These are phyloP conservation scores for Suaeda aralocaspica DNA, from an alignment of 148 eudicot genomes.

Conservation along the genomic window DNA sequence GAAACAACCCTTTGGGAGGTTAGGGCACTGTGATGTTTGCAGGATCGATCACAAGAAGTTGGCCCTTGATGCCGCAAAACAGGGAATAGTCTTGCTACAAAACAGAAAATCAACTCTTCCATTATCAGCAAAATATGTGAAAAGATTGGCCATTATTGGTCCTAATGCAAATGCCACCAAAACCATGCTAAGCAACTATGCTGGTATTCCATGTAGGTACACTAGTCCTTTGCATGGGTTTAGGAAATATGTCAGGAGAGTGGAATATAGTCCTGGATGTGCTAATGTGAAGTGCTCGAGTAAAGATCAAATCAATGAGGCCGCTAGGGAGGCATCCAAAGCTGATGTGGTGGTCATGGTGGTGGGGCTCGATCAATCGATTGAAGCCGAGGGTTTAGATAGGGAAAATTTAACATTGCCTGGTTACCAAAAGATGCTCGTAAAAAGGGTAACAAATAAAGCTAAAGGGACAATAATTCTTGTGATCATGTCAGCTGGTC, in stretches of 20 bases:
- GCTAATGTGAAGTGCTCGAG: conserved; percentile 19
- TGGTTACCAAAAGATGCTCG: conserved; percentile 34
- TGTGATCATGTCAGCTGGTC: conserved; percentile 41
- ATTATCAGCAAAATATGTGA: conserved; percentile 19
- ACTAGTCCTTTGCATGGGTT: conserved; percentile 39
- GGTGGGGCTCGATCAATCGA: conserved; percentile 37
- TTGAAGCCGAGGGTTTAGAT: conserved; percentile 35
- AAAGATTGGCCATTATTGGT: conserved; percentile 32
- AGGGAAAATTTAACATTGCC: conserved; percentile 34
- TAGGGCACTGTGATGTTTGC: conserved; percentile 35
- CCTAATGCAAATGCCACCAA: conserved; percentile 38
- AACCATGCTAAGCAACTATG: conserved; percentile 42
- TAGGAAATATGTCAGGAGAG: conserved; percentile 16
- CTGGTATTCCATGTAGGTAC: conserved; percentile 40
- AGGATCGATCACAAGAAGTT: conserved; percentile 28
- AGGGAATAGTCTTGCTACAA: conserved; percentile 43
- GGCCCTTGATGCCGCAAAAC: conserved; percentile 43
- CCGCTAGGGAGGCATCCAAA: conserved; percentile 13
- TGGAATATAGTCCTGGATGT: conserved; percentile 32
- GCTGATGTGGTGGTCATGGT: conserved; percentile 30
- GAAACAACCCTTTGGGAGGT: conserved; percentile 27
- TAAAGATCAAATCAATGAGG: conserved; percentile 10
- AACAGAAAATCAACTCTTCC: conserved; percentile 32
- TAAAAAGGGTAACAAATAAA: conserved; percentile 24
- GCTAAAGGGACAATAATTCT: conserved; percentile 28